Base-by-base conservation (phyloP, 2,329 filamentous ascomycete species). In the Penicillium digitatum region DNA sequence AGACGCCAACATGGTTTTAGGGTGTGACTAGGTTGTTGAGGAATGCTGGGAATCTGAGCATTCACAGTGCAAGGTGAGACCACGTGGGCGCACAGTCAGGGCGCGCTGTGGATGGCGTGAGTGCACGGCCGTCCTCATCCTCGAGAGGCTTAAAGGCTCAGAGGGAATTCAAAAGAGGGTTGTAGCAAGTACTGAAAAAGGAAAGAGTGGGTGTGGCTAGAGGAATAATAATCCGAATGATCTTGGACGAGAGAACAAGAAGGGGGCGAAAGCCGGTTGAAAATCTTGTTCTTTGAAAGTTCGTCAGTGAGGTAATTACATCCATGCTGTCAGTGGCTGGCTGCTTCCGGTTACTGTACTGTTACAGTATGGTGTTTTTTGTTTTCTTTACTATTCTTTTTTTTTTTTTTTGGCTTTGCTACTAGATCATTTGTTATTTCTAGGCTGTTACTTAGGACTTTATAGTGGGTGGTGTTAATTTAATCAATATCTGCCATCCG, bases 51-150 rank as follows among this genome's bases (percentile, higher is more conserved):
- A 52, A 44, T 49, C 52, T 45, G 56, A 61, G 56, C 62, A 60
- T 47, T 64, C 56, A 59, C 61, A 64, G 53, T 54, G 61, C 57
- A 63, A 62, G 64, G 66, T 59, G 59, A 59, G 65, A 69, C 68
- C 69, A 72, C 70, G 70, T 72, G 69, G 70, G 70, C 62, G 65
- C 63, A 70, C 62, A 72, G 62, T 71, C 62, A 64, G 64, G 62
- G 62, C 66, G 65, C 56, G 66, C 68, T 68, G 68, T 64, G 65
- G 62, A 66, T 59, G 54, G 61, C 56, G 58, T 67, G 60, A 64
- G 65, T 66, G 64, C 64, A 69, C 69, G 62, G 62, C 57, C 68
- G 63, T 62, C 59, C 63, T 60, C 65, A 67, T 67, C 50, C 61
- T 67, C 57, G 54, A 51, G 57, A 44, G 46, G 39, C 52, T 52